These are phyloP conservation scores for Chaetomiaceae sp. DNA, from an alignment of 2,329 filamentous ascomycete species.

Conservation along the genomic window DNA sequence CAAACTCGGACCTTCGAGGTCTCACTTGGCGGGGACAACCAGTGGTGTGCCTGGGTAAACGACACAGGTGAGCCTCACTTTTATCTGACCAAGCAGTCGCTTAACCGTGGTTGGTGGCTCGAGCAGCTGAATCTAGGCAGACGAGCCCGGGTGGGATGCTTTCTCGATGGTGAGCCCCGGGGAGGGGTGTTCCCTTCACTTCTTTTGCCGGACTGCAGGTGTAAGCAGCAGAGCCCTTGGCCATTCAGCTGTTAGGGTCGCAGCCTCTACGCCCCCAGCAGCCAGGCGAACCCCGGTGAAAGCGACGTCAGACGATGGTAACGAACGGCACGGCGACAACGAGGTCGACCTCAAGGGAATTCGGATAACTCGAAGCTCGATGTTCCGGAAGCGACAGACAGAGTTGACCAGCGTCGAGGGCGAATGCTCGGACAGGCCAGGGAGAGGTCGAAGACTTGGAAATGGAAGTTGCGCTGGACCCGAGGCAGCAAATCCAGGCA, in stretches of 20 bases:
- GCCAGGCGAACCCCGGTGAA: slow-evolving; percentile 3
- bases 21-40: slow-evolving; percentile 3
- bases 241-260: slow-evolving; percentile 21
- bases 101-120: slow-evolving; percentile 10
- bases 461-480: background rate
- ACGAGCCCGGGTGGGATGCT: slow-evolving; percentile 3
- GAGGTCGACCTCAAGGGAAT: slow-evolving; percentile 15
- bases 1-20: slow-evolving; percentile 1
- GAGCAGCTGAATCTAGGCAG: background rate
- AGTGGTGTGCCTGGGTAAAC: slow-evolving; percentile 1
- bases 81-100: slow-evolving; percentile 6
- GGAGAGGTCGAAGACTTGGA: background rate
- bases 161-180: slow-evolving; percentile 3
- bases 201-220: slow-evolving; percentile 21
- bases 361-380: background rate
- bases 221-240: slow-evolving; percentile 18
- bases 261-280: slow-evolving; percentile 10
- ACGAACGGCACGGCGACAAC: slow-evolving; percentile 18
- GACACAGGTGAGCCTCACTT: slow-evolving; percentile 13
- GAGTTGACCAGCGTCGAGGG: slow-evolving; percentile 15
- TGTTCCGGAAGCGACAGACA: slow-evolving; percentile 15
- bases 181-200: slow-evolving; percentile 8
- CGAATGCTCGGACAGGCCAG: background rate
- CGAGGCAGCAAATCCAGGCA: background rate
- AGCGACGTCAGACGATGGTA: slow-evolving; percentile 12